Base-by-base conservation (phyloP, 805 yeast genomes). In the Suhomyces sp. region DNA sequence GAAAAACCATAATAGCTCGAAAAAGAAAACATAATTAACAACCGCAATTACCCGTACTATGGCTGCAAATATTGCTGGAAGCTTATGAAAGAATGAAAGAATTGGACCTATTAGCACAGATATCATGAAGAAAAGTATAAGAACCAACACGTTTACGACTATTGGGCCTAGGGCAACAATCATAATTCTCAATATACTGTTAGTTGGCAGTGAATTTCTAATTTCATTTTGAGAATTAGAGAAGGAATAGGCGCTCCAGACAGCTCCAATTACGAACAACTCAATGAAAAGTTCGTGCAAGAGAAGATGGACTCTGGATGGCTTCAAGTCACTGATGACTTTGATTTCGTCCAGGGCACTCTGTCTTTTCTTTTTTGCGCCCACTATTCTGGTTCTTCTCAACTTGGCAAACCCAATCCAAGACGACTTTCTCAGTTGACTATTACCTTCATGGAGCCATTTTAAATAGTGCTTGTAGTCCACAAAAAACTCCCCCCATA, bases 401-500 rank as follows among this genome's bases (percentile, higher is more conserved):
- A 76, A 68, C 57, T 85, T 72, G 19, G 75, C 73, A 61, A 77
- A 83, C 2, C 76, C 69, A 12, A 83, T 80, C 79, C 79, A 74
- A 6, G 77, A 72, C 51, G 65, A 60, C 17, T 59, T 49, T 54
- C 70, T 61, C 51, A 69, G 58, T 50, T 64, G 70, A 5, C 79
- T 72, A 61, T 82, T 83, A 24, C 87, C 87, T 15, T 77, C 69
- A 3, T 74, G 71, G 51, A 84, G 65, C 84, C 84, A 81, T 36
- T 60, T 62, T 51, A 86, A 67, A 56, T 76, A 84, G 50, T 74
- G 77, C 51, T 77, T 74, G 66, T 87, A 87, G 67, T 88, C 93
- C 50, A 85, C 68, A 61, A 88, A 86, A 63, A 85, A 88, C 56
- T 87, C 92, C 7, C 71, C 71, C 71, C 85, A 83, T 4, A 84